A percentile compares a stretch with the other conserved stretches of the same genome.
Evolutionary conservation across 1,284 basidiomycete genomes (phyloP).

Genomic region (Thelephora terrestris): DNA sequence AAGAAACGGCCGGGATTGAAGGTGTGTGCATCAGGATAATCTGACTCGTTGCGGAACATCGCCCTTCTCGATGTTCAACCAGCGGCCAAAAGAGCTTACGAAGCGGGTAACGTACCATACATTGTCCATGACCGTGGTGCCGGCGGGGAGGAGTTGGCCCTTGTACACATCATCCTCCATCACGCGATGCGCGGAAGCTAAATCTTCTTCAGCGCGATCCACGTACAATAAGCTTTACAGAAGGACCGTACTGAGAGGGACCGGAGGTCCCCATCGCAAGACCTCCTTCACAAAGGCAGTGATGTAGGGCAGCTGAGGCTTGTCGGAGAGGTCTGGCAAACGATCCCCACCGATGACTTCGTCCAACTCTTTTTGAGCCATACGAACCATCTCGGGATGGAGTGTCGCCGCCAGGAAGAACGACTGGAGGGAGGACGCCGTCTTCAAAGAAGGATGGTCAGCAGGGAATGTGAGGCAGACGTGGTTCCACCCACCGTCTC

Average conservation of each 20-base stretch:
- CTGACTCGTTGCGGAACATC: conserved; percentile 2
- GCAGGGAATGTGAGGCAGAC: background rate
- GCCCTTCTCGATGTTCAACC: background rate
- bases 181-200: background rate
- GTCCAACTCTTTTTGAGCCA: conserved; percentile 32
- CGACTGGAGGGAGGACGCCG: conserved; percentile 19
- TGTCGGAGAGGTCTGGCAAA: conserved; percentile 28
- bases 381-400: conserved; percentile 26
- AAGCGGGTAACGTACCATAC: background rate
- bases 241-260: conserved; percentile 9
- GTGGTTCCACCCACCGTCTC: conserved; percentile 7
- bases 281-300: conserved; percentile 15
- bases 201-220: no score
- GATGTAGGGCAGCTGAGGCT: conserved; percentile 28
- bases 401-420: conserved; percentile 28
- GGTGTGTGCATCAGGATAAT: conserved; percentile 6
- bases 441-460: conserved; percentile 8
- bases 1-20: conserved; percentile 12
- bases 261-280: conserved; percentile 20
- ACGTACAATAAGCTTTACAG: no score
- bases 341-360: conserved; percentile 22
- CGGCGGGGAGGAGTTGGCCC: background rate
- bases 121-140: background rate
- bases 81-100: background rate
- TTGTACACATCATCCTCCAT: background rate